Base-by-base conservation (phyloP, 2,329 filamentous ascomycete species). In the Ceratocystis variospora region DNA sequence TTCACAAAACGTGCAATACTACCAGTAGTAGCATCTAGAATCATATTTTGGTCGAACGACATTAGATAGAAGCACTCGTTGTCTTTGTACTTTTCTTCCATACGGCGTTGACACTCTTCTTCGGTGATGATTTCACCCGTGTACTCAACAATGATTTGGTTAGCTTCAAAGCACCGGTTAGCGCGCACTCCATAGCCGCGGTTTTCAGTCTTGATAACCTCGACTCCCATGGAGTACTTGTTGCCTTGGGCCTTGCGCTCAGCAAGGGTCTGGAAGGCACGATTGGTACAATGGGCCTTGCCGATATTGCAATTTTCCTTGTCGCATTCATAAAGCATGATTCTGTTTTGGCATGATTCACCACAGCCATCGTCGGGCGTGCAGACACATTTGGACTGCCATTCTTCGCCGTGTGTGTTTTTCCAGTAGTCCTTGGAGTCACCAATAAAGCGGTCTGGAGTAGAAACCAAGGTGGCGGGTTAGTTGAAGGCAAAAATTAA, bases 11-110 rank as follows among this genome's bases (percentile, higher is more conserved):
- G 88, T 72, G 94, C 93, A 76, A 97, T 96, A 70, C 90, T 96
- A 72, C 94, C 94, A 66, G 90, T 90, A 33, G 92, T 96, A 44
- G 93, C 94, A 77, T 99, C 94, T 70, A 99, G 96, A 72, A 97
- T 96, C 86, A 97, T 94, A 75, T 95, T 94, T 75, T 96, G 91
- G 73, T 97, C 92, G 74, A 97, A 96, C 66, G 90, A 91, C 94
- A 99, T 99, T 62, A 99, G 80, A 75, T 99, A 99, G 76, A 96
- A 97, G 76, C 91, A 96, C 89, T 94, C 87, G 71, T 96, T 96
- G 73, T 96, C 84, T 75, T 94, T 95, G 78, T 99, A 99, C 68
- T 88, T 83, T 69, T 93, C 88, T 68, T 89, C 90, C 92, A 97
- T 96, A 66, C 94, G 87, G 61, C 88, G 84, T 74, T 97, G 91